phyloP scores from a whole-genome alignment of 805 yeast species.

The Monosporozyma siamensis region DNA sequence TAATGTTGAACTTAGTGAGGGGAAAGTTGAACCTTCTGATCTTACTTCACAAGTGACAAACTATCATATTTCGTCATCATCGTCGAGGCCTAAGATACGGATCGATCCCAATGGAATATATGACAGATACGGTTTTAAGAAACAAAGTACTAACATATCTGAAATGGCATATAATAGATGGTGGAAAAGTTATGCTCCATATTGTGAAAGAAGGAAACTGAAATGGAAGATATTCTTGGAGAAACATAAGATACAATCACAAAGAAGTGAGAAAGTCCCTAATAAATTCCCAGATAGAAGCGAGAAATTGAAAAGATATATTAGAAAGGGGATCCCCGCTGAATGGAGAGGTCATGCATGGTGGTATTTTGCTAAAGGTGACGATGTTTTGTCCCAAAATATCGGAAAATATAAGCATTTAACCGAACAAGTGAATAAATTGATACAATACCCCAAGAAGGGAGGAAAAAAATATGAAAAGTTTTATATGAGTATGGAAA shows the following conservation, averaged over 20 bases:
- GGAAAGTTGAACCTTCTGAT: too few species aligned
- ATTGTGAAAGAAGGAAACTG: constrained; percentile 52
- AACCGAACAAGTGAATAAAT: constrained; percentile 49
- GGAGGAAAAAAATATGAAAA: constrained; percentile 32
- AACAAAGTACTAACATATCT: constrained; percentile 45
- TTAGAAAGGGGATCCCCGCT: constrained; percentile 89
- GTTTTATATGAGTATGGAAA: constrained; percentile 63
- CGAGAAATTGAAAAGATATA: constrained; percentile 67
- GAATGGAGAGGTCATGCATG: constrained; percentile 97
- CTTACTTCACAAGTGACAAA: neutral
- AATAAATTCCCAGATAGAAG: constrained; percentile 67
- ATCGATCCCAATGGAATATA: constrained; percentile 20
- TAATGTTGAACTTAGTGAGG: neutral
- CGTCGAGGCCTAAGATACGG: neutral
- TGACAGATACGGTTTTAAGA: constrained; percentile 86
- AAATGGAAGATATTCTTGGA: constrained; percentile 69
- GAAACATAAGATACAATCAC: constrained; percentile 60
- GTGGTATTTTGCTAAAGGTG: constrained; percentile 89
- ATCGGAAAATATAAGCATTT: constrained; percentile 66
- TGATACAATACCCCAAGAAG: constrained; percentile 6
- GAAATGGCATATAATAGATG: constrained; percentile 57
- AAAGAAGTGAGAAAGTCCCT: constrained; percentile 30
- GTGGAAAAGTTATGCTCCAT: constrained; percentile 61
- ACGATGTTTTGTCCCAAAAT: constrained; percentile 58
- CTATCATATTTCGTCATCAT: neutral